Evolutionary conservation across 345 rosid species (phyloP).

Genomic region (Gossypium turneri): DNA sequence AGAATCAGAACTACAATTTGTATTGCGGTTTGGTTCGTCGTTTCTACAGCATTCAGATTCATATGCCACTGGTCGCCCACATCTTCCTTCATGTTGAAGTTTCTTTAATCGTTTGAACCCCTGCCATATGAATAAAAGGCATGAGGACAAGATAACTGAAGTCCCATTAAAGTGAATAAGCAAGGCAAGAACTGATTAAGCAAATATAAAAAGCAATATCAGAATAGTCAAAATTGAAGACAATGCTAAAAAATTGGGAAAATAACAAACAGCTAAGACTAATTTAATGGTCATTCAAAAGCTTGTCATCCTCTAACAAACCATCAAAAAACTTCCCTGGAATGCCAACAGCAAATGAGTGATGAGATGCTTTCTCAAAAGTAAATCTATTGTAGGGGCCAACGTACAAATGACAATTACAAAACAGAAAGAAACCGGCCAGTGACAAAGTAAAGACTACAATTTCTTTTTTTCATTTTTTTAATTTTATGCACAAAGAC

Average conservation of each 20-base stretch:
- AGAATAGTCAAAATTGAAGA: background rate
- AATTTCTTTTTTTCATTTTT: too few species aligned
- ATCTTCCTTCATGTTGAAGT: slow-evolving; percentile 38
- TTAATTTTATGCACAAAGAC: too few species aligned
- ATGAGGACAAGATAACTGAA: background rate
- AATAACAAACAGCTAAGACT: background rate
- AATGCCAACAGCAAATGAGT: background rate
- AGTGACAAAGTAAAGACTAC: background rate
- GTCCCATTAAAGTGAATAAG: background rate
- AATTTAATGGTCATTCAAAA: background rate
- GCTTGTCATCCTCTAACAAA: background rate
- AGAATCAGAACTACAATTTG: slow-evolving; percentile 6
- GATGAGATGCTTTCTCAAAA: background rate
- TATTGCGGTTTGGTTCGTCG: slow-evolving; percentile 27
- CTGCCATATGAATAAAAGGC: slow-evolving; percentile 23
- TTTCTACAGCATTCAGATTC: slow-evolving; percentile 27
- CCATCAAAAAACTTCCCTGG: background rate
- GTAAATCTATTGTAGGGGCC: background rate
- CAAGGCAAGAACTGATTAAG: background rate
- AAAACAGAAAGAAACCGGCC: background rate
- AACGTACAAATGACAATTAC: background rate
- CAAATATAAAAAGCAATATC: background rate
- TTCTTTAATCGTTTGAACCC: slow-evolving; percentile 61
- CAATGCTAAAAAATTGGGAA: background rate
- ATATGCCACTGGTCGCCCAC: slow-evolving; percentile 26